Percentiles rank a stretch among this genome's conserved stretches.
phyloP scores from a whole-genome alignment of 2,329 filamentous ascomycete genomes.

The Penicillium sp. region DNA sequence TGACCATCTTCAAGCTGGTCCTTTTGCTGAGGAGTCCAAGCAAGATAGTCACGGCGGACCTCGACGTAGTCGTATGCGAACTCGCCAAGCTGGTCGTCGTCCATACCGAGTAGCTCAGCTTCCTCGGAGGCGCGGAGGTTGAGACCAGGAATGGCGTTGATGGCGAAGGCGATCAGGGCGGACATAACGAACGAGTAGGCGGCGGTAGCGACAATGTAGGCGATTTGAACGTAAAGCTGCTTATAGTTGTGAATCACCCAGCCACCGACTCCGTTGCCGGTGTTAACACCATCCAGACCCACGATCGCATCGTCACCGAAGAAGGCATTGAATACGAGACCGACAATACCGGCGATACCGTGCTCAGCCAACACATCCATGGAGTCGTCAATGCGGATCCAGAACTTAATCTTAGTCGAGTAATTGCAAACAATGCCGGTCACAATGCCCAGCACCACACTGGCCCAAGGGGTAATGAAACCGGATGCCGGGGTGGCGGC shows the following conservation, averaged over 20 bases:
- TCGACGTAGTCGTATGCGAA: slow-evolving; percentile 55
- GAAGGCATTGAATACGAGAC: slow-evolving; percentile 74
- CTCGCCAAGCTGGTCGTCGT: slow-evolving; percentile 53
- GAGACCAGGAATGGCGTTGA: slow-evolving; percentile 70
- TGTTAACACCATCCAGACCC: slow-evolving; percentile 66
- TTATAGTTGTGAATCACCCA: slow-evolving; percentile 71
- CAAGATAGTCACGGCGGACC: slow-evolving; percentile 52
- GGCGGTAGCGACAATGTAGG: slow-evolving; percentile 64
- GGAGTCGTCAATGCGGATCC: slow-evolving; percentile 78
- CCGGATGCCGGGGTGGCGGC: slow-evolving; percentile 83
- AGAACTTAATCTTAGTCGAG: slow-evolving; percentile 77
- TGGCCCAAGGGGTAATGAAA: slow-evolving; percentile 69
- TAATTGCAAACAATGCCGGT: slow-evolving; percentile 76
- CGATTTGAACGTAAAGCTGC: slow-evolving; percentile 70
- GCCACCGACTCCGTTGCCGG: slow-evolving; percentile 53
- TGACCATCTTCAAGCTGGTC: slow-evolving; percentile 49
- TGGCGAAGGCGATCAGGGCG: slow-evolving; percentile 66
- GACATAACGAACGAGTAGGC: slow-evolving; percentile 67
- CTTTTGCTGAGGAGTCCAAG: slow-evolving; percentile 49
- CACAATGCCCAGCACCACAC: slow-evolving; percentile 59
- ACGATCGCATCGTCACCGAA: slow-evolving; percentile 75
- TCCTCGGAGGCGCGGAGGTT: slow-evolving; percentile 66
- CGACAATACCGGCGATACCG: slow-evolving; percentile 77
- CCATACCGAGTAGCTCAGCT: slow-evolving; percentile 67
- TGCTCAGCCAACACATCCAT: slow-evolving; percentile 92